Evolutionary conservation across 2,329 filamentous ascomycete species (phyloP).

Genomic region (Fusarium heterosporum): DNA sequence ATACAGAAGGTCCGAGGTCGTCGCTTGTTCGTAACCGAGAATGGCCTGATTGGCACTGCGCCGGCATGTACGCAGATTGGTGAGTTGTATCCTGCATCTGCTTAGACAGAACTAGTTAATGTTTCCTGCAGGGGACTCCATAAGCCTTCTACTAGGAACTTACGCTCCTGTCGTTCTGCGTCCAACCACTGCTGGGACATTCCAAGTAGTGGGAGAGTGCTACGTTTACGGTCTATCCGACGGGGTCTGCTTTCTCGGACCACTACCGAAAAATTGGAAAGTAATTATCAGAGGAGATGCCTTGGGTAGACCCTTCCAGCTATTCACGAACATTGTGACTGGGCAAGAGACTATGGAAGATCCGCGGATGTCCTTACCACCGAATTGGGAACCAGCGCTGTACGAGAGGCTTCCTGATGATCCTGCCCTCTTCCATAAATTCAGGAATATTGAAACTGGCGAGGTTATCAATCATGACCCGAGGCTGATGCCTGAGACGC

Average conservation of each 20-base stretch:
- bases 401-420: neutral
- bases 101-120: neutral
- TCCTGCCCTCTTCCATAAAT: neutral
- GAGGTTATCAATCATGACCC: neutral
- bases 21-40: neutral
- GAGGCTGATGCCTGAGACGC: neutral
- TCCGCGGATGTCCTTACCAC: neutral
- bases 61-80: neutral
- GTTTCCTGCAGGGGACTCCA: neutral
- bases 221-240: neutral
- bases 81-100: neutral
- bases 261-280: neutral
- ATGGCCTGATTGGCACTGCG: neutral
- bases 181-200: neutral
- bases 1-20: neutral
- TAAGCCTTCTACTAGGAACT: neutral
- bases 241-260: neutral
- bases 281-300: neutral
- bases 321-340: neutral
- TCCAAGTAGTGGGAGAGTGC: neutral
- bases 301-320: neutral
- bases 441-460: neutral
- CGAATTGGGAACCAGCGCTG: neutral
- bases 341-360: neutral
- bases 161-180: neutral